Conservation (phyloP, 208 protist genomes). For the Leishmania tropica region DNA sequence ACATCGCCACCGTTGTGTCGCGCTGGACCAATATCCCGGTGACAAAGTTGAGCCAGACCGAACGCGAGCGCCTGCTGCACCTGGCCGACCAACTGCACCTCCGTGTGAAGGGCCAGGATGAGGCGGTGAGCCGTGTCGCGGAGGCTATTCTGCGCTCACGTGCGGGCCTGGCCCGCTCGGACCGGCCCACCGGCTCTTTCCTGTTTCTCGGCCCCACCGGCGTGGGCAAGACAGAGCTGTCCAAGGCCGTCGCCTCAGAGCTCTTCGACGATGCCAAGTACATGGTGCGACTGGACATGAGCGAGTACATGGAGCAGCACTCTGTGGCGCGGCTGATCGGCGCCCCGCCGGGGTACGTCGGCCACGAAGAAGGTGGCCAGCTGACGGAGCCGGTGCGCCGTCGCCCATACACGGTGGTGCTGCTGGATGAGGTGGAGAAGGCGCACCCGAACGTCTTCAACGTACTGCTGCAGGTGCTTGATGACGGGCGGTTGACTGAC, state of each 20-base stretch:
- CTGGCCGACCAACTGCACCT: slow-evolving; percentile 88
- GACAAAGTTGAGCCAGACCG: slow-evolving; percentile 82
- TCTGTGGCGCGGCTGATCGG: slow-evolving; percentile 97
- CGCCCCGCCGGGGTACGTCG: slow-evolving; percentile 98
- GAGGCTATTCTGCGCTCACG: slow-evolving; percentile 97
- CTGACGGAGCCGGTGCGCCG: slow-evolving; percentile 98
- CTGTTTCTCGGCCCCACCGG: slow-evolving; percentile 98
- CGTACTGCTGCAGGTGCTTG: slow-evolving; percentile 98
- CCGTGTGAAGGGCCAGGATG: slow-evolving; percentile 96
- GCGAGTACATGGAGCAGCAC: slow-evolving; percentile 99
- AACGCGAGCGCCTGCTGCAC: slow-evolving; percentile 91
- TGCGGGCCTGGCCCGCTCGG: slow-evolving; percentile 89
- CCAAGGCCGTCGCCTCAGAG: slow-evolving; percentile 94
- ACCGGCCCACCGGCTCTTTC: slow-evolving; percentile 95
- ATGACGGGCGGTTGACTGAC: slow-evolving; percentile 99
- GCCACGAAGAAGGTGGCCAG: slow-evolving; percentile 98
- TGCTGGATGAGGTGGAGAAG: slow-evolving; percentile 99
- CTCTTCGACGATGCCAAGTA: slow-evolving; percentile 98
- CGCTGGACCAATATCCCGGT: slow-evolving; percentile 99
- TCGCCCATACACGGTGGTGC: slow-evolving; percentile 97
- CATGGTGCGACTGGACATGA: slow-evolving; percentile 99
- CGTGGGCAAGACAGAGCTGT: slow-evolving; percentile 97
- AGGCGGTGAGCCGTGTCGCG: slow-evolving; percentile 95
- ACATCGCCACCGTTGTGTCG: slow-evolving; percentile 97
- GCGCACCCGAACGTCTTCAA: slow-evolving; percentile 97